phyloP scores from a whole-genome alignment of 768 basidiomycete species.

The Suillus clintonianus region DNA sequence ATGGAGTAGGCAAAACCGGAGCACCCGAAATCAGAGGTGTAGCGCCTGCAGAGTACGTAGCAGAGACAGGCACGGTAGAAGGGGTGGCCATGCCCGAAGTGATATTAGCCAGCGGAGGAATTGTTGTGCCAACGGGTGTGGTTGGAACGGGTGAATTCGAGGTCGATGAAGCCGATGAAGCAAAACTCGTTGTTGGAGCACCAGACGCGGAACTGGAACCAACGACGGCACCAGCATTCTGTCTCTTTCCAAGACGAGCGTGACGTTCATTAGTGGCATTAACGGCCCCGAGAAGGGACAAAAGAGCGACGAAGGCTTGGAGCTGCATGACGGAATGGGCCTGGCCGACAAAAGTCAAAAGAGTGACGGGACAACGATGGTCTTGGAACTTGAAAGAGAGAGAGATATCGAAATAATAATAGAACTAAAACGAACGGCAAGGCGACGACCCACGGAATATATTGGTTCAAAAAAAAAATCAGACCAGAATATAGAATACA shows the following conservation, averaged over 20 bases:
- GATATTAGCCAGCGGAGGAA: constrained; percentile 61
- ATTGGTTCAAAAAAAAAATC: background rate
- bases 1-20: constrained; percentile 63
- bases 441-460: background rate
- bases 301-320: constrained; percentile 45
- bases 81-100: constrained; percentile 64
- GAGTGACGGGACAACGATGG: constrained; percentile 8
- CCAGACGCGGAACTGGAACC: background rate
- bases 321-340: constrained; percentile 43
- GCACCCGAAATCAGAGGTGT: constrained; percentile 65
- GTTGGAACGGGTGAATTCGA: constrained; percentile 24
- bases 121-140: constrained; percentile 40
- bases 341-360: constrained; percentile 9
- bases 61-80: constrained; percentile 47
- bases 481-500: background rate
- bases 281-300: constrained; percentile 39
- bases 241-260: constrained; percentile 39
- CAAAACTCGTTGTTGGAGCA: background rate
- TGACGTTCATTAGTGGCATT: constrained; percentile 41
- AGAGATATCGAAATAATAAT: background rate
- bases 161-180: constrained; percentile 12
- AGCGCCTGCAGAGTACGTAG: constrained; percentile 61
- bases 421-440: background rate
- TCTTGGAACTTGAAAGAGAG: background rate
- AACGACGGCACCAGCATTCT: constrained; percentile 18